phyloP scores from a whole-genome alignment of 2,329 filamentous ascomycete genomes.

The Fusarium sp. region DNA sequence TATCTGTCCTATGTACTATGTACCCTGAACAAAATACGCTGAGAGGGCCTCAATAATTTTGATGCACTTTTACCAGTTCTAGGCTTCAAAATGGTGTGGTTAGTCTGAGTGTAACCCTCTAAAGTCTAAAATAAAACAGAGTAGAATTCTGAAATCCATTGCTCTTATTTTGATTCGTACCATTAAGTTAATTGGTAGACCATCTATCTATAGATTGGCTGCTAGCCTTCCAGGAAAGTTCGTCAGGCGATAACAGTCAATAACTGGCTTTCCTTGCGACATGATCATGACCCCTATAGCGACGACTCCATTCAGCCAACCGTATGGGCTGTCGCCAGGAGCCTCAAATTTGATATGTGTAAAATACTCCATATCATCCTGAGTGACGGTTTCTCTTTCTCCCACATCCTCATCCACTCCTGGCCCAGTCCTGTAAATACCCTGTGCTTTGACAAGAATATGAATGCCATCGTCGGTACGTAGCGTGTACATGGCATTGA shows the following conservation, averaged over 20 bases:
- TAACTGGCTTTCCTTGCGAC: conserved; percentile 36
- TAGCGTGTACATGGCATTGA: conserved; percentile 40
- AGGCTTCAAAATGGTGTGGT: too few species aligned
- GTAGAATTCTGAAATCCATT: too few species aligned
- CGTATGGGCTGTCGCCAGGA: conserved; percentile 26
- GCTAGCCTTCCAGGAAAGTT: conserved; percentile 38
- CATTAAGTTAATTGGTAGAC: too few species aligned
- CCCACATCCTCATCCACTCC: conserved; percentile 7
- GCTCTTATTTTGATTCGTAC: background rate
- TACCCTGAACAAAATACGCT: too few species aligned
- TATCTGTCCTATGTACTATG: too few species aligned
- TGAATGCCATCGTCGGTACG: conserved; percentile 29
- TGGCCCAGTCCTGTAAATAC: conserved; percentile 38
- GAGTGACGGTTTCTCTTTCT: conserved; percentile 25
- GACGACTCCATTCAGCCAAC: conserved; percentile 39
- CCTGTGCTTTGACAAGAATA: conserved; percentile 41
- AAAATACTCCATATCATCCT: conserved; percentile 44
- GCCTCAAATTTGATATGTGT: conserved; percentile 41
- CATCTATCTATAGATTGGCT: conserved; percentile 4
- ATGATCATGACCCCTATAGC: conserved; percentile 38
- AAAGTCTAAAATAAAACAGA: too few species aligned
- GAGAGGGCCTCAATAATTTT: too few species aligned
- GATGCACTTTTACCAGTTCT: too few species aligned
- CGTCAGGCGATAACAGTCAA: conserved; percentile 43
- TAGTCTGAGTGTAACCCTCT: too few species aligned